Percentiles rank a stretch among this genome's conserved stretches.
These are phyloP conservation scores for Bipolaris cookei DNA, from an alignment of 2,329 filamentous ascomycete genomes.

Conservation along the genomic window DNA sequence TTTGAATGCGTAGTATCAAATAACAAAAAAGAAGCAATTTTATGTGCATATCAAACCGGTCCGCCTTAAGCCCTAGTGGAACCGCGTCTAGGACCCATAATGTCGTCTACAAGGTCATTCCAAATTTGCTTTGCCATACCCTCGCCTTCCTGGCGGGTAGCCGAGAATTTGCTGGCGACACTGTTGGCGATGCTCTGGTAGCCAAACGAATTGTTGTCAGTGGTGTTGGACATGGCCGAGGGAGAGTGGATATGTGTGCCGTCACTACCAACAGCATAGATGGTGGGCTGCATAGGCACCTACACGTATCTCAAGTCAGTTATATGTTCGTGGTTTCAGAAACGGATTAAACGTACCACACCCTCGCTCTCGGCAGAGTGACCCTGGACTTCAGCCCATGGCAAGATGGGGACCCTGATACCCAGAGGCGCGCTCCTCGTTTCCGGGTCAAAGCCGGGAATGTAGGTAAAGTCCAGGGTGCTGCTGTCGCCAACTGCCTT, in stretches of 20 bases:
- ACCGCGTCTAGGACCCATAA: constrained; percentile 50
- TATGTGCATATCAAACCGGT: too few species aligned
- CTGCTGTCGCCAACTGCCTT: constrained; percentile 65
- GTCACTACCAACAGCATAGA: constrained; percentile 60
- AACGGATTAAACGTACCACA: constrained; percentile 22
- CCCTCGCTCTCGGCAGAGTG: constrained; percentile 32
- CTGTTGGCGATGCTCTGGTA: constrained; percentile 63
- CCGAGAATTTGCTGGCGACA: constrained; percentile 45
- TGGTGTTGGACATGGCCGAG: constrained; percentile 64
- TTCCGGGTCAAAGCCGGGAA: constrained; percentile 60
- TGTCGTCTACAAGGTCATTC: constrained; percentile 58
- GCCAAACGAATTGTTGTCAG: constrained; percentile 62
- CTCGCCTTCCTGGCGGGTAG: constrained; percentile 52
- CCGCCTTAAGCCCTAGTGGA: constrained; percentile 29
- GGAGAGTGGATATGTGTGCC: constrained; percentile 56
- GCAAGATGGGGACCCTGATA: constrained; percentile 59
- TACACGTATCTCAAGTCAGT: constrained; percentile 1
- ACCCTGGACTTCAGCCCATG: constrained; percentile 31
- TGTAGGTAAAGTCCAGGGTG: constrained; percentile 68
- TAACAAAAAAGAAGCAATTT: neutral
- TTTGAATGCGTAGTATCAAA: neutral
- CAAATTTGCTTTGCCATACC: constrained; percentile 55
- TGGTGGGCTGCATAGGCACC: constrained; percentile 62
- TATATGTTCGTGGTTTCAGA: neutral
- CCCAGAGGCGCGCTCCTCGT: constrained; percentile 41